Conservation (phyloP, 345 rosid species). For the Acer campestre region DNA sequence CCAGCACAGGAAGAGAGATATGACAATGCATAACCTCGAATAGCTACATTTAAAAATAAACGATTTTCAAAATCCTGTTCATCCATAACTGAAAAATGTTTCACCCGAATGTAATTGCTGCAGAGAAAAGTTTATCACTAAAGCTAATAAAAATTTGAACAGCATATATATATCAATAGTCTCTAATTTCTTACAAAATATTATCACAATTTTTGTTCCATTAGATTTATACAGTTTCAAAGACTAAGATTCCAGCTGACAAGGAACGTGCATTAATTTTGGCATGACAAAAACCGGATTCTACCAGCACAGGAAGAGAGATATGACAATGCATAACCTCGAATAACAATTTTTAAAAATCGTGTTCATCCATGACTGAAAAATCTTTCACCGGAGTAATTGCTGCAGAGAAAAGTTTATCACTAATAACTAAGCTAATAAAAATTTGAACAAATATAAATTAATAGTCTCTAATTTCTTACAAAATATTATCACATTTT, state of each 20-base stretch:
- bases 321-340: conserved; percentile 97
- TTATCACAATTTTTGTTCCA: not conserved
- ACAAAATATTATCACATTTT: not conserved
- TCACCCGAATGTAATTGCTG: not conserved
- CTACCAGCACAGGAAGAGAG: conserved; percentile 98
- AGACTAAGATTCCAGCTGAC: not conserved
- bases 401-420: not conserved
- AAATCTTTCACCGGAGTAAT: not conserved
- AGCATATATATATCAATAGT: not conserved
- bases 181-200: not conserved
- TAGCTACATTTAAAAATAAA: conserved; percentile 67
- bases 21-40: conserved; percentile 96
- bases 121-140: not conserved
- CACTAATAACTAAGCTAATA: not conserved
- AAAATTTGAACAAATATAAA: not conserved
- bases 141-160: not conserved
- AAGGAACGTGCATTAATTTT: not conserved
- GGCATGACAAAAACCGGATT: conserved; percentile 52
- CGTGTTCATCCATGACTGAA: conserved; percentile 6
- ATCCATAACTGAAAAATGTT: conserved; percentile 3
- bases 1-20: conserved; percentile 99
- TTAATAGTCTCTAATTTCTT: not conserved
- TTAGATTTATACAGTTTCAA: not conserved
- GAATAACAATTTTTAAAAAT: conserved; percentile 39
- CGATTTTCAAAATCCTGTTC: conserved; percentile 20